Conservation (phyloP, 169 alveolate species). For the Plasmodium chabaudi region DNA sequence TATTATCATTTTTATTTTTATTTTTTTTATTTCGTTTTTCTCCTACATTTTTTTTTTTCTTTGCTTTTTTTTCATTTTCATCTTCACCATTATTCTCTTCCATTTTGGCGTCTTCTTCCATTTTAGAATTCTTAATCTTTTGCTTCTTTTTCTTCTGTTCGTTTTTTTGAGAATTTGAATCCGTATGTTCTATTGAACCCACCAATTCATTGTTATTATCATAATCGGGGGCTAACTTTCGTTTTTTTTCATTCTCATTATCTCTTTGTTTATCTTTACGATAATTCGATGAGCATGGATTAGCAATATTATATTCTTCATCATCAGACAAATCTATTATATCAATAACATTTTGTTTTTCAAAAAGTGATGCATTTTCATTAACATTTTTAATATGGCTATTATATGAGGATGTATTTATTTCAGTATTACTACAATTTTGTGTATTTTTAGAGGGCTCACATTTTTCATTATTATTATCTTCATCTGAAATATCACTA, state of each 20-base stretch:
- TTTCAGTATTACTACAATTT: background rate
- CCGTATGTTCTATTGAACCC: too few relatives aligned
- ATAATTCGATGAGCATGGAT: background rate
- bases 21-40: constrained; percentile 5
- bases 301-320: background rate
- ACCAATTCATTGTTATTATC: too few relatives aligned
- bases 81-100: constrained; percentile 3
- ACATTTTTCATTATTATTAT: background rate
- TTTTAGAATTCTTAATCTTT: constrained; percentile 3
- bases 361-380: background rate
- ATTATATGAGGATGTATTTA: background rate
- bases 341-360: background rate
- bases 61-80: background rate
- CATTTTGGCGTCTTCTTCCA: background rate
- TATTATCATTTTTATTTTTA: background rate
- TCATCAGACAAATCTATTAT: constrained; percentile 30
- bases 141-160: too few relatives aligned
- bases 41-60: background rate
- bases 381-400: background rate
- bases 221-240: too few relatives aligned
- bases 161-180: too few relatives aligned
- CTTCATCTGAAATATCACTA: background rate
- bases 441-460: background rate
- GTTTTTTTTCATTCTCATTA: too few relatives aligned
- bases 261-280: too few relatives aligned